Percentiles rank a stretch among this genome's conserved stretches.
Evolutionary conservation across 345 rosid genomes (phyloP).

Genomic region (Tarenaya hassleriana): DNA sequence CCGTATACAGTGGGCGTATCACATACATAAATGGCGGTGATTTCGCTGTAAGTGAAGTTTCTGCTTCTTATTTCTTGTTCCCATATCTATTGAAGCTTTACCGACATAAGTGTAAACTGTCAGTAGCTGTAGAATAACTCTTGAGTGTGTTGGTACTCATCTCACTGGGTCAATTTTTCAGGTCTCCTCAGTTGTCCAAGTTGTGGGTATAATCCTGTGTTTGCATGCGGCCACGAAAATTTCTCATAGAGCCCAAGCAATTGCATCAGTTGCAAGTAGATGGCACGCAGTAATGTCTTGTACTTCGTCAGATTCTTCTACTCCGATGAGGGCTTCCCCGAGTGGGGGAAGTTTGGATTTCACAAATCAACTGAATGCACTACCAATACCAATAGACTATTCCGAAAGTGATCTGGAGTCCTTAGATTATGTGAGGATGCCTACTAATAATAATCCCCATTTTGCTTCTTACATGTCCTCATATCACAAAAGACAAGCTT

Average conservation of each 20-base stretch:
- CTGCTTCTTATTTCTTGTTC: constrained; percentile 1
- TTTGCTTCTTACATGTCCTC: constrained; percentile 61
- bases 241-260: constrained; percentile 77
- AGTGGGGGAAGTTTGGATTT: constrained; percentile 45
- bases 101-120: not conserved
- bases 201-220: constrained; percentile 65
- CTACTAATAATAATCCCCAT: constrained; percentile 47
- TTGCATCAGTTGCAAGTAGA: constrained; percentile 63
- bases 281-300: constrained; percentile 91
- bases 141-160: not conserved
- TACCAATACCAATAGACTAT: constrained; percentile 28
- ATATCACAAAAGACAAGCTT: constrained; percentile 75
- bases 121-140: constrained; percentile 2
- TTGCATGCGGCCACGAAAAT: constrained; percentile 90
- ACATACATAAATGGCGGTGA: constrained; percentile 74
- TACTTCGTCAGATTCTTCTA: constrained; percentile 34
- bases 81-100: constrained; percentile 9
- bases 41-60: constrained; percentile 60
- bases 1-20: constrained; percentile 56
- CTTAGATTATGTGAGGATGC: constrained; percentile 53
- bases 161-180: constrained; percentile 24
- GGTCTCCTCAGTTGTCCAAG: constrained; percentile 80
- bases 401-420: constrained; percentile 91
- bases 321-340: constrained; percentile 45
- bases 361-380: constrained; percentile 27